phyloP scores from a whole-genome alignment of 2,329 filamentous ascomycete species.

The Karstenula rhodostoma region DNA sequence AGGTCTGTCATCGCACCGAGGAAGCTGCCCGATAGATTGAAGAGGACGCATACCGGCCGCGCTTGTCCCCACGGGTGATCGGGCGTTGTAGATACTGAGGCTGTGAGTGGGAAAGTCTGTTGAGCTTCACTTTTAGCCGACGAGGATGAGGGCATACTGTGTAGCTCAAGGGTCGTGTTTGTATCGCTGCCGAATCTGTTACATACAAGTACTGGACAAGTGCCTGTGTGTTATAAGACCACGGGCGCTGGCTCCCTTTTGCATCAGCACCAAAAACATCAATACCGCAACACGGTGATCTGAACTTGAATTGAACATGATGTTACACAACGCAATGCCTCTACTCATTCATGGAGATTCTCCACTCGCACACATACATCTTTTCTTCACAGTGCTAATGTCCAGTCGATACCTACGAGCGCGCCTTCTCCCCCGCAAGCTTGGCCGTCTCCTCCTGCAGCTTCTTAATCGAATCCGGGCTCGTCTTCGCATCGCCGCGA shows the following conservation, averaged over 20 bases:
- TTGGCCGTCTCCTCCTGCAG: slow-evolving; percentile 56
- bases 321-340: slow-evolving; percentile 2
- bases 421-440: slow-evolving; percentile 33
- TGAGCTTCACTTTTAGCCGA: no score
- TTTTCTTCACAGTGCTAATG: no score
- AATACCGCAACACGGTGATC: background rate
- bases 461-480: slow-evolving; percentile 54
- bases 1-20: slow-evolving; percentile 6
- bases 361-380: background rate
- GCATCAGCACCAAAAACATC: background rate
- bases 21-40: background rate
- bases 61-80: background rate
- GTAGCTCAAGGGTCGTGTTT: background rate
- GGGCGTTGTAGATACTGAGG: background rate
- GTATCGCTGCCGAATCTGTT: background rate
- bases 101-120: no score
- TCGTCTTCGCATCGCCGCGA: slow-evolving; percentile 50
- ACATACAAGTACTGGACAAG: background rate
- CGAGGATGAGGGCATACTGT: no score
- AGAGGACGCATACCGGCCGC: background rate
- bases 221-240: background rate
- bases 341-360: background rate
- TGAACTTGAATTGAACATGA: slow-evolving; percentile 4
- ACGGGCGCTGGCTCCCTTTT: no score
- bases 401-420: background rate